phyloP scores from a whole-genome alignment of 2,329 filamentous ascomycete genomes.

The Shiraia bambusicola region DNA sequence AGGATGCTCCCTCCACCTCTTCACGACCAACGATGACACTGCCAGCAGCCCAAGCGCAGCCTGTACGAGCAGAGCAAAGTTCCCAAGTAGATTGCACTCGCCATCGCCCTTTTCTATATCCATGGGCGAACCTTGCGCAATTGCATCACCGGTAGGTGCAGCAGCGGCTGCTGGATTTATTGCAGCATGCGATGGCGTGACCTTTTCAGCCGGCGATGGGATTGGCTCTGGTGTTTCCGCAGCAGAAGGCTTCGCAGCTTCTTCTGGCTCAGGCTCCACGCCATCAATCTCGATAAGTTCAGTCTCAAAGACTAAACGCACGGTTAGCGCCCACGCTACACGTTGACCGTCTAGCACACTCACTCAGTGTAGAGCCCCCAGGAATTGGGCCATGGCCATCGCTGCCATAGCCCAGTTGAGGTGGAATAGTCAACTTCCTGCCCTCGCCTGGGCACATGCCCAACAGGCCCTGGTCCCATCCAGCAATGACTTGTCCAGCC shows the following conservation, averaged over 20 bases:
- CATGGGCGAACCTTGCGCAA: conserved; percentile 31
- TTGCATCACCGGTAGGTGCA: conserved; percentile 15
- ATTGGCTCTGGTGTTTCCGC: conserved; percentile 4
- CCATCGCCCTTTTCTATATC: conserved; percentile 57
- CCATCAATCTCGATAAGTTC: conserved; percentile 80
- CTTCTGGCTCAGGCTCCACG: conserved; percentile 26
- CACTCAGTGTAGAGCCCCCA: conserved; percentile 73
- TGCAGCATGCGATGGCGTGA: conserved; percentile 15
- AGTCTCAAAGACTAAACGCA: conserved; percentile 77
- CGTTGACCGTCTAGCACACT: conserved; percentile 26
- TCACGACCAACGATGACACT: conserved; percentile 83
- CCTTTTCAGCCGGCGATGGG: neutral
- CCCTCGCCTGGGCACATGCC: conserved; percentile 98
- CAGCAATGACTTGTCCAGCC: conserved; percentile 81
- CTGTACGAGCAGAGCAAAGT: conserved; percentile 90
- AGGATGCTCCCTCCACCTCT: conserved; percentile 87
- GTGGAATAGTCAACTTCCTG: conserved; percentile 84
- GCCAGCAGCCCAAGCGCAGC: conserved; percentile 81
- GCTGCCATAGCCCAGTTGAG: conserved; percentile 79
- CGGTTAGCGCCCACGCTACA: conserved; percentile 11
- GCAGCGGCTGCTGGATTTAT: conserved; percentile 14
- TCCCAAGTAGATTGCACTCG: conserved; percentile 83
- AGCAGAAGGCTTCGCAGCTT: conserved; percentile 6
- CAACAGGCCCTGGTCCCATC: conserved; percentile 87
- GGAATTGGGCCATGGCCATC: conserved; percentile 75